phyloP scores from a whole-genome alignment of 148 eudicot genomes.

The Heliosperma pusillum region DNA sequence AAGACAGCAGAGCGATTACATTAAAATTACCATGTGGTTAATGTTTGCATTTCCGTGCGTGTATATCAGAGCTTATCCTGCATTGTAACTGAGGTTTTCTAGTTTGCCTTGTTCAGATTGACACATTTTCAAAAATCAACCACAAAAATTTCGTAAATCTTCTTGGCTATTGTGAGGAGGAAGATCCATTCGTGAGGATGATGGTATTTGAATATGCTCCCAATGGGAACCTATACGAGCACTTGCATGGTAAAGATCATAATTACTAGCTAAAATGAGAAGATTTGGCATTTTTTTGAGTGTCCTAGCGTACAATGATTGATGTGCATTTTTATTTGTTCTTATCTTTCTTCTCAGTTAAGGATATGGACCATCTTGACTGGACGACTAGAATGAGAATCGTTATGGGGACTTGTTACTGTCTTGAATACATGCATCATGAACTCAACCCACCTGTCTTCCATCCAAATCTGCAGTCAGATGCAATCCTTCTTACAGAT shows the following conservation, averaged over 20 bases:
- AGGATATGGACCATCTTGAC: constrained; percentile 58
- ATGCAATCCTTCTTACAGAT: constrained; percentile 43
- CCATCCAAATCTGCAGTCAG: constrained; percentile 45
- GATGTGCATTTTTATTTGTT: neutral
- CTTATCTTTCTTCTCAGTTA: constrained; percentile 28
- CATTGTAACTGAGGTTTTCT: neutral
- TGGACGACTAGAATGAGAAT: constrained; percentile 61
- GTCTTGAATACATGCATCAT: constrained; percentile 64
- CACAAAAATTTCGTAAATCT: constrained; percentile 70
- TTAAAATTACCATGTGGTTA: neutral
- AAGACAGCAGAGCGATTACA: neutral
- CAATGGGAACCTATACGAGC: constrained; percentile 61
- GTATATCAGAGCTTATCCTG: neutral
- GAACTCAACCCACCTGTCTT: constrained; percentile 48
- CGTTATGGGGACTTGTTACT: constrained; percentile 58
- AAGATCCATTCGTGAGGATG: constrained; percentile 67
- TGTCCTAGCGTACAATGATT: neutral
- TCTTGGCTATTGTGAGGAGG: constrained; percentile 65
- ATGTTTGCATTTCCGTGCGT: neutral
- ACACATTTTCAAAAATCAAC: constrained; percentile 49
- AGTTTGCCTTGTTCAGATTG: constrained; percentile 38
- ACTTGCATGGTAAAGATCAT: constrained; percentile 50
- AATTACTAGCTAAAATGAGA: neutral
- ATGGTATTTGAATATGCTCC: constrained; percentile 79
- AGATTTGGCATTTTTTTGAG: neutral